phyloP scores from a whole-genome alignment of 2,329 filamentous ascomycete species.

The Dothiorella sarmentorum region DNA sequence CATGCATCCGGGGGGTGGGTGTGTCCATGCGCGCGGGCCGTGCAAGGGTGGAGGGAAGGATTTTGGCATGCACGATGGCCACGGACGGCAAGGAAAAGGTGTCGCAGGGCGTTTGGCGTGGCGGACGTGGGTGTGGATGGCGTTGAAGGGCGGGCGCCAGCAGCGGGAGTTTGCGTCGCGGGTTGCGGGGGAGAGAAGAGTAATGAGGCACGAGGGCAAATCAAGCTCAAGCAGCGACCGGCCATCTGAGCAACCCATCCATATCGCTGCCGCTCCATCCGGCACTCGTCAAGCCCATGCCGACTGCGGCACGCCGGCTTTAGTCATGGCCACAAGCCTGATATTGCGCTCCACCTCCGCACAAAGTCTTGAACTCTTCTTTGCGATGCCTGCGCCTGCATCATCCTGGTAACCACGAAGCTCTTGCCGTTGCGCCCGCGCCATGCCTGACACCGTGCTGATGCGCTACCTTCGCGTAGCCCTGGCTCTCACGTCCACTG shows the following conservation, averaged over 20 bases:
- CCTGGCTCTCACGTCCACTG: neutral
- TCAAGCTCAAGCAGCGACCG: neutral
- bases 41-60: neutral
- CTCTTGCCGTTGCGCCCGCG: neutral
- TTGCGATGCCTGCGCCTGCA: neutral
- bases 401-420: conserved; percentile 6
- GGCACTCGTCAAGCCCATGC: neutral
- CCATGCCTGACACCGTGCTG: conserved; percentile 10
- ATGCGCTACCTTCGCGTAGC: neutral
- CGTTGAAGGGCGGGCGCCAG: no score
- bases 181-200: no score
- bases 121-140: no score
- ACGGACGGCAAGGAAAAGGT: no score
- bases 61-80: no score
- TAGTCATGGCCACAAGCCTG: neutral
- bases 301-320: neutral
- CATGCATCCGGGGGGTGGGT: neutral
- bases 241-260: neutral
- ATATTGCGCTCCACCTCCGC: conserved; percentile 8
- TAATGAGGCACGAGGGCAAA: no score
- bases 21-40: neutral
- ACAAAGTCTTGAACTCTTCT: neutral
- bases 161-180: no score
- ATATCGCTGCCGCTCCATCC: neutral
- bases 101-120: no score